A percentile compares a stretch with the other conserved stretches of the same genome.
phyloP scores from a whole-genome alignment of 2,329 filamentous ascomycete species.

The Clarireedia sp. region DNA sequence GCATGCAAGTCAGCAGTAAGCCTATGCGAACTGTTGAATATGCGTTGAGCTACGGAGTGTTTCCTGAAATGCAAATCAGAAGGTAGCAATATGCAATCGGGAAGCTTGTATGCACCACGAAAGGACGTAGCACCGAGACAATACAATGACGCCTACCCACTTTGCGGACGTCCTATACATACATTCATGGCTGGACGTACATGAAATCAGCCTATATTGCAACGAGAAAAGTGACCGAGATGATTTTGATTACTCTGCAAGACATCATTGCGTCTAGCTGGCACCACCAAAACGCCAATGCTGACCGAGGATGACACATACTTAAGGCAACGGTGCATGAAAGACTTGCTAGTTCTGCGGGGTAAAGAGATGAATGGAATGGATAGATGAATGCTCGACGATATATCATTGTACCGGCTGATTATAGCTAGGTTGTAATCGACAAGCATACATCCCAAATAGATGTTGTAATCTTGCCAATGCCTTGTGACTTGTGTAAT shows the following conservation, averaged over 20 bases:
- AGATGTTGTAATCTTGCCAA: background rate
- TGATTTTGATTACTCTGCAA: slow-evolving; percentile 3
- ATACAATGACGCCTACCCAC: too few species aligned
- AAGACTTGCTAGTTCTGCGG: background rate
- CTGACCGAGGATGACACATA: background rate
- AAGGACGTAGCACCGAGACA: background rate
- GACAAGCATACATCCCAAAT: background rate
- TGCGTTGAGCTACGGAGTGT: background rate
- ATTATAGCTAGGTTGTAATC: background rate
- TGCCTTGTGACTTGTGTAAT: background rate
- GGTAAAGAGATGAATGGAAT: background rate
- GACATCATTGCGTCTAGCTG: slow-evolving; percentile 3
- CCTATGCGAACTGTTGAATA: background rate
- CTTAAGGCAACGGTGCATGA: background rate
- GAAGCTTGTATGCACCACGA: background rate
- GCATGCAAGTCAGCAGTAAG: slow-evolving; percentile 6
- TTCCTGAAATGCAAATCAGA: background rate
- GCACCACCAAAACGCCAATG: background rate
- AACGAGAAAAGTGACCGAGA: too few species aligned
- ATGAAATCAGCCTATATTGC: background rate
- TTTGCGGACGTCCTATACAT: background rate
- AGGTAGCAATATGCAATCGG: too few species aligned
- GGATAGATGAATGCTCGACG: background rate
- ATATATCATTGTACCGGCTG: background rate
- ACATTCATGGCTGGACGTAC: background rate